Evolutionary conservation across 495 filamentous ascomycete genomes (phyloP), one percentile per base, ranked within the genome.

Genomic region (Neurospora pannonica): DNA sequence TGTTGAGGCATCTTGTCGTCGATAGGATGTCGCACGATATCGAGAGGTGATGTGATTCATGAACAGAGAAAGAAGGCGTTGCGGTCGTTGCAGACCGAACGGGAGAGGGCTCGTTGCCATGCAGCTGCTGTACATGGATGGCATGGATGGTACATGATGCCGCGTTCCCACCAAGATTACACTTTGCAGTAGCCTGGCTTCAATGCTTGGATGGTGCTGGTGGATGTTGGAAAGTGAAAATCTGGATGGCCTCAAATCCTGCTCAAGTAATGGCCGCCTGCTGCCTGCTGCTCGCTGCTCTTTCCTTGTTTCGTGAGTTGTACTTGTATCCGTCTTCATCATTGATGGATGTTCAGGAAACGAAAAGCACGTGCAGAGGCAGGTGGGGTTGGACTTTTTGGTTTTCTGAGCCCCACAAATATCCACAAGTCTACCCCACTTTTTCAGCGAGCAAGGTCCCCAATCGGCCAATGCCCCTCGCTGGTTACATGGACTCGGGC

Each of bases 61-160:
- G 24, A 67, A 15, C 13, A 17, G 54, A 67, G 54, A 67, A 67
- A 34, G 28, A 67, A 34, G 28, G 54, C 54, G 54, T 34, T 28
- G 54, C 11, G 15, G 54, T 67, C 7, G 48, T 36, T 43, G 17
- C 28, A 70, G 46, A 73, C 46, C 71, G 46, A 70, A 8, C 28
- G 46, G 46, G 46, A 13, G 71, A 73, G 48, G 48, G 46, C 71
- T 62, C 28, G 28, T 36, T 73, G 46, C 71, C 71, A 70, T 73
- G 71, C 71, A 73, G 71, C 48, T 70, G 46, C 71, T 42, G 71
- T 48, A 19, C 71, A 72, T 1, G 38, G 54, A 62, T 62, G 54
- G 28, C 71, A 72, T 1, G 38, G 54, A 62, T 62, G 54, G 28
- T 67, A 67, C 54, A 34, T 31, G 54, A 67, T 67, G 71, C 46